phyloP scores from a whole-genome alignment of 2,329 filamentous ascomycete genomes.

The Ilyonectria sp. region DNA sequence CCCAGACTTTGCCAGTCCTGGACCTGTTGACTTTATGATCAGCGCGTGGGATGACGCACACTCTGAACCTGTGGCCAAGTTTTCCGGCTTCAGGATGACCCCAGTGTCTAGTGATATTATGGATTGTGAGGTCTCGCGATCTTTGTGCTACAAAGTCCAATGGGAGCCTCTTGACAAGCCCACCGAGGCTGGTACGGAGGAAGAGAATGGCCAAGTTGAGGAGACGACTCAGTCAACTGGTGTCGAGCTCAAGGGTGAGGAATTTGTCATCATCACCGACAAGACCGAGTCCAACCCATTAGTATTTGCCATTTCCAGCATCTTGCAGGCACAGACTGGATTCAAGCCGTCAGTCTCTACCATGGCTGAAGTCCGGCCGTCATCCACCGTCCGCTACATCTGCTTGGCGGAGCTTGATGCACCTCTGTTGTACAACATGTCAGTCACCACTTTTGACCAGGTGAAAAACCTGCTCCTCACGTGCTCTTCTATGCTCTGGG shows the following conservation, averaged over 20 bases:
- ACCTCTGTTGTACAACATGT: slow-evolving; percentile 59
- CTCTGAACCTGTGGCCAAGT: slow-evolving; percentile 52
- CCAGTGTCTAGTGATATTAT: slow-evolving; percentile 56
- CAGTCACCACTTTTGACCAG: slow-evolving; percentile 54
- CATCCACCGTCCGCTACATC: slow-evolving; percentile 50
- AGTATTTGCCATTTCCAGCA: slow-evolving; percentile 35
- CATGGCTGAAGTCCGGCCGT: slow-evolving; percentile 34
- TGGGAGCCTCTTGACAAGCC: slow-evolving; percentile 57
- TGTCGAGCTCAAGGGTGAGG: slow-evolving; percentile 5
- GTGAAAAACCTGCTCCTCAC: slow-evolving; percentile 55
- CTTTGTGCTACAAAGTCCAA: slow-evolving; percentile 61
- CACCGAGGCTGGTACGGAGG: background rate
- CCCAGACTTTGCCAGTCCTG: slow-evolving; percentile 40
- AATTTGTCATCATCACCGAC: slow-evolving; percentile 47
- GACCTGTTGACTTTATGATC: slow-evolving; percentile 53
- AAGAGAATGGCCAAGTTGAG: background rate
- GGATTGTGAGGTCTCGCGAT: slow-evolving; percentile 39
- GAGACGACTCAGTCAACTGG: background rate
- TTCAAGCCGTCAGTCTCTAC: slow-evolving; percentile 36
- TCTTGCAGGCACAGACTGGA: slow-evolving; percentile 43
- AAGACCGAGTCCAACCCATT: slow-evolving; percentile 35
- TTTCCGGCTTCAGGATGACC: slow-evolving; percentile 57
- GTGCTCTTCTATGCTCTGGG: slow-evolving; percentile 57
- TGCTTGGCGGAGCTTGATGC: slow-evolving; percentile 62
- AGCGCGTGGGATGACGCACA: slow-evolving; percentile 51